Percentiles rank a stretch among this genome's conserved stretches.
Evolutionary conservation across 306 rosid genomes (phyloP).

Genomic region (Styphnolobium japonicum): DNA sequence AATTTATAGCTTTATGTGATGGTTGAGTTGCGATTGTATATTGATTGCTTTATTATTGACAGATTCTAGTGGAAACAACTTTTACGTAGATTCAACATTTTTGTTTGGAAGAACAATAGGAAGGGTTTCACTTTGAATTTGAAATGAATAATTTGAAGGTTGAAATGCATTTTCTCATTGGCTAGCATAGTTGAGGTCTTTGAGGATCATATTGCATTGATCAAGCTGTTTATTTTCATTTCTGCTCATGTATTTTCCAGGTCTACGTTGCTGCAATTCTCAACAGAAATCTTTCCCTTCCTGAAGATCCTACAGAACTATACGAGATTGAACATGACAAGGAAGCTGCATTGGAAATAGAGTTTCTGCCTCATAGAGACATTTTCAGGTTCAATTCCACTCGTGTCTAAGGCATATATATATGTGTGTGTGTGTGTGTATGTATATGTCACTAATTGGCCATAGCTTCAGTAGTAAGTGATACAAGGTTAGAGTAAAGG

Average conservation of each 20-base stretch:
- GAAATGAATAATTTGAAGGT: neutral
- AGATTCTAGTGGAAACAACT: neutral
- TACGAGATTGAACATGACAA: conserved; percentile 67
- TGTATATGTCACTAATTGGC: neutral
- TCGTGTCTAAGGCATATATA: neutral
- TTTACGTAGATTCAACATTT: neutral
- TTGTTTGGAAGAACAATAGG: neutral
- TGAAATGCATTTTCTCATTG: neutral
- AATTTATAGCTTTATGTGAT: neutral
- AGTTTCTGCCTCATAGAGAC: conserved; percentile 73
- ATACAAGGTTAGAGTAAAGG: neutral
- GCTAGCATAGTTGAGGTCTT: neutral
- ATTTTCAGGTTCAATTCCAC: conserved; percentile 44
- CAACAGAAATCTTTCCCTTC: conserved; percentile 69
- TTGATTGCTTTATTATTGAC: neutral
- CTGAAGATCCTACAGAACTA: conserved; percentile 60
- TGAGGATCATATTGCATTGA: neutral
- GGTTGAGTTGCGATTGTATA: neutral
- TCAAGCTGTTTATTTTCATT: neutral
- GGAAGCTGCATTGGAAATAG: conserved; percentile 57
- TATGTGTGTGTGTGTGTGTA: no score
- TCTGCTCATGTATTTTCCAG: conserved; percentile 33
- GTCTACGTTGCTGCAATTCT: conserved; percentile 83
- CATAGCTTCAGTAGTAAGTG: neutral
- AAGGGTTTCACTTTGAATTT: neutral